A percentile compares a stretch with the other conserved stretches of the same genome.
Evolutionary conservation across 2,329 filamentous ascomycete species (phyloP).

Genomic region (Coniochaeta ligniaria): DNA sequence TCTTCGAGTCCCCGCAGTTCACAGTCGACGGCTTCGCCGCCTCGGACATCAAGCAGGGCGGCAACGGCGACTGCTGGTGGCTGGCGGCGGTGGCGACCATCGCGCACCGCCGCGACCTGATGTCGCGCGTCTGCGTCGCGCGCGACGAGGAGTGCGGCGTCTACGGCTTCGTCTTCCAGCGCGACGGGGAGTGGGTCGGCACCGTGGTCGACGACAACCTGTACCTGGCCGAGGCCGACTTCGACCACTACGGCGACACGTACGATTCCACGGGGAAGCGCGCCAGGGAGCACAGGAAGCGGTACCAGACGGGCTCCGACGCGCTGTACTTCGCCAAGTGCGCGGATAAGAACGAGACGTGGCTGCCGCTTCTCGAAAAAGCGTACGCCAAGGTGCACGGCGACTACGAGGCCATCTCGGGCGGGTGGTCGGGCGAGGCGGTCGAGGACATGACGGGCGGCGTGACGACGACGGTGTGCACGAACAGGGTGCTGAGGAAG

Average conservation of each 20-base stretch:
- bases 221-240: constrained; percentile 47
- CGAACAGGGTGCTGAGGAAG: constrained; percentile 67
- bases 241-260: constrained; percentile 19
- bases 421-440: constrained; percentile 48
- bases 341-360: constrained; percentile 62
- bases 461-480: constrained; percentile 61
- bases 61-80: constrained; percentile 79
- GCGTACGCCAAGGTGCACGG: constrained; percentile 72
- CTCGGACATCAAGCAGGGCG: constrained; percentile 72
- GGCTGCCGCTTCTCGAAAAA: constrained; percentile 66
- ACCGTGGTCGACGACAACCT: constrained; percentile 52
- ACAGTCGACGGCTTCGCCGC: constrained; percentile 71
- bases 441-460: constrained; percentile 56
- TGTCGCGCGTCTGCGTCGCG: constrained; percentile 67
- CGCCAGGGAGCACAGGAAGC: constrained; percentile 52
- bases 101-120: constrained; percentile 63
- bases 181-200: constrained; percentile 67
- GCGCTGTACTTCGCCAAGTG: constrained; percentile 67
- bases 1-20: constrained; percentile 71
- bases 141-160: constrained; percentile 68
- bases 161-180: constrained; percentile 79
- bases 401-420: constrained; percentile 65
- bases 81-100: constrained; percentile 74
- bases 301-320: constrained; percentile 61
- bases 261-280: constrained; percentile 46